These are phyloP conservation scores for Copromyces sp. DNA, from an alignment of 495 filamentous ascomycete species.

Conservation along the genomic window DNA sequence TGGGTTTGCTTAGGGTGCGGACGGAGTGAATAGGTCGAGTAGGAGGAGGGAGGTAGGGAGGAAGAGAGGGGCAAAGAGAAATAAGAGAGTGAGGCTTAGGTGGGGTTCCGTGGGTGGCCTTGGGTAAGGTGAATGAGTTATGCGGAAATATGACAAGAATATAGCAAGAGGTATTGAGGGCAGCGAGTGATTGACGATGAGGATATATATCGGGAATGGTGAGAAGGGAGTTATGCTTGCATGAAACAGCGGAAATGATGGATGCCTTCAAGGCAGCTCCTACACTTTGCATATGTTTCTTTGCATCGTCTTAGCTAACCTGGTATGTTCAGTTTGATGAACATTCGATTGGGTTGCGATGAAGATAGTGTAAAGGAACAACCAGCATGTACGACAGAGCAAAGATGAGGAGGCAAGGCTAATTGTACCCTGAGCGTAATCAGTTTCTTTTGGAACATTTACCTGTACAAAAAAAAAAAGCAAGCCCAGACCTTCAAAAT, in stretches of 20 bases:
- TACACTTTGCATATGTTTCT: background rate
- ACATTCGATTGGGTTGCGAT: background rate
- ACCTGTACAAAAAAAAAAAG: background rate
- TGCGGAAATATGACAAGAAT: background rate
- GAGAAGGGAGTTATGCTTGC: background rate
- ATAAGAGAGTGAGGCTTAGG: too few relatives aligned
- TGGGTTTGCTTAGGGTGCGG: constrained; percentile 26
- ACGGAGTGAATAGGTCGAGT: background rate
- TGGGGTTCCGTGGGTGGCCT: background rate
- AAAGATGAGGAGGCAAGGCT: background rate
- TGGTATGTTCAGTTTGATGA: background rate
- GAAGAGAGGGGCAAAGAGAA: background rate
- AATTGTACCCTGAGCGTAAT: background rate
- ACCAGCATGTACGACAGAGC: background rate
- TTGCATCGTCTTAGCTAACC: background rate
- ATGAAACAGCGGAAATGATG: background rate
- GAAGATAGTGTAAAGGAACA: background rate
- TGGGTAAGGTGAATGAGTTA: background rate
- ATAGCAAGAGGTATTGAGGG: background rate
- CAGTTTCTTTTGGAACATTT: background rate
- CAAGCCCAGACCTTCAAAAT: too few relatives aligned
- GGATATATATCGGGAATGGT: background rate
- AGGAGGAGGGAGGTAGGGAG: too few relatives aligned
- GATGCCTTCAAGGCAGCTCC: background rate
- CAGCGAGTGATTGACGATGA: background rate